A percentile compares a stretch with the other conserved stretches of the same genome.
phyloP scores from a whole-genome alignment of 345 rosid species.

The Aquilaria malaccensis region DNA sequence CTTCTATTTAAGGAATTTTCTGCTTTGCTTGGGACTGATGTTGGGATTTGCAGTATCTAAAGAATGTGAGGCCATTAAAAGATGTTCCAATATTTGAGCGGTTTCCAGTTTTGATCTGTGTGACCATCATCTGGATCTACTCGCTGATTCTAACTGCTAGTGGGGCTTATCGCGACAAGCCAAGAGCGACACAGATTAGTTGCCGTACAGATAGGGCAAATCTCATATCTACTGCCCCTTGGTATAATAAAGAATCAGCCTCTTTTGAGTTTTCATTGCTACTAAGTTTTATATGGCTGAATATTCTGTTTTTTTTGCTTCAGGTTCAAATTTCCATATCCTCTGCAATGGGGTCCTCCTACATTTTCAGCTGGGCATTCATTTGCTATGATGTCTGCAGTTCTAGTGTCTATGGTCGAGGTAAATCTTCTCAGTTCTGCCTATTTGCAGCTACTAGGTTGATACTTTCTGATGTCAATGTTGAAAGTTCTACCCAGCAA shows the following conservation, averaged over 20 bases:
- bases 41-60: slow-evolving; percentile 59
- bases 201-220: slow-evolving; percentile 80
- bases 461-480: not conserved
- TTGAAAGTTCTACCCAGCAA: not conserved
- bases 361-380: slow-evolving; percentile 92
- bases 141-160: slow-evolving; percentile 77
- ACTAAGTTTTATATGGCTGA: not conserved
- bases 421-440: slow-evolving; percentile 24
- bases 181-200: slow-evolving; percentile 48
- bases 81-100: slow-evolving; percentile 65
- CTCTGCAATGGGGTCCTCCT: slow-evolving; percentile 99
- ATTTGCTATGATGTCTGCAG: slow-evolving; percentile 93
- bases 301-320: slow-evolving; percentile 10
- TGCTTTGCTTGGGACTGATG: not conserved
- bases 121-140: slow-evolving; percentile 71
- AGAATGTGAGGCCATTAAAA: slow-evolving; percentile 55
- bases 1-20: slow-evolving; percentile 1
- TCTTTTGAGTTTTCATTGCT: not conserved
- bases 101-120: slow-evolving; percentile 69
- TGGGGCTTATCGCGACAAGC: slow-evolving; percentile 77
- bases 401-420: slow-evolving; percentile 93
- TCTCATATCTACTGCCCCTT: slow-evolving; percentile 88
- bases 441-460: too few species aligned
- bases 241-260: slow-evolving; percentile 35
- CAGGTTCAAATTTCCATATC: slow-evolving; percentile 95